A percentile compares a stretch with the other conserved stretches of the same genome.
Conservation (phyloP, 1,284 basidiomycete genomes). For the Meripilus lineatus region DNA sequence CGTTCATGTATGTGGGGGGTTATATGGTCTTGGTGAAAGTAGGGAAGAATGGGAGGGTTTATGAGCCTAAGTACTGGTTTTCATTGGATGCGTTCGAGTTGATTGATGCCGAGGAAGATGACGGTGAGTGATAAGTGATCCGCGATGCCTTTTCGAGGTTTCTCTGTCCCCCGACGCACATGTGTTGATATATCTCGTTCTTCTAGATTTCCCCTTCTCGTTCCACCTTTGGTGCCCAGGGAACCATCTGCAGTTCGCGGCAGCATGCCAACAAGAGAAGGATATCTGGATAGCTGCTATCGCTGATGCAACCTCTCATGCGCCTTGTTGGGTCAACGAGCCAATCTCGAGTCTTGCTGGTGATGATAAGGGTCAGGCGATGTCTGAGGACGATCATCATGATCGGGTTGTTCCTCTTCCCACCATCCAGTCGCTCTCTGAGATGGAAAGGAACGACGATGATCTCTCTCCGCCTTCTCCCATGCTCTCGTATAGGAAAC, state of each 20-base stretch:
- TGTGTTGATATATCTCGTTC: no score
- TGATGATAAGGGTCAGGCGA: constrained; percentile 15
- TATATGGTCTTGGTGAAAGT: constrained; percentile 87
- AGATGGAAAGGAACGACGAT: constrained; percentile 25
- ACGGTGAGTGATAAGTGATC: constrained; percentile 51
- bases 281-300: constrained; percentile 76
- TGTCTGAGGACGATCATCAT: constrained; percentile 12
- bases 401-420: constrained; percentile 30
- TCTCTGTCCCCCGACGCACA: no score
- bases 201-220: constrained; percentile 75
- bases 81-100: constrained; percentile 68
- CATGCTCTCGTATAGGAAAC: constrained; percentile 13
- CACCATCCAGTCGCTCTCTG: constrained; percentile 60
- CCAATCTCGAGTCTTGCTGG: constrained; percentile 51
- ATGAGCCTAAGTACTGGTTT: constrained; percentile 88
- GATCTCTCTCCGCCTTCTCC: constrained; percentile 23
- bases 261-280: constrained; percentile 79
- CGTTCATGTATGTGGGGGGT: constrained; percentile 82
- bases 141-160: no score
- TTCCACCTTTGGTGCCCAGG: constrained; percentile 67
- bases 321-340: constrained; percentile 49
- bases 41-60: constrained; percentile 64
- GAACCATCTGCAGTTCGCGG: constrained; percentile 80
- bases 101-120: constrained; percentile 64
- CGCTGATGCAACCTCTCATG: constrained; percentile 36